Conservation (phyloP, 768 basidiomycete species). For the Hypholoma fasciculare region DNA sequence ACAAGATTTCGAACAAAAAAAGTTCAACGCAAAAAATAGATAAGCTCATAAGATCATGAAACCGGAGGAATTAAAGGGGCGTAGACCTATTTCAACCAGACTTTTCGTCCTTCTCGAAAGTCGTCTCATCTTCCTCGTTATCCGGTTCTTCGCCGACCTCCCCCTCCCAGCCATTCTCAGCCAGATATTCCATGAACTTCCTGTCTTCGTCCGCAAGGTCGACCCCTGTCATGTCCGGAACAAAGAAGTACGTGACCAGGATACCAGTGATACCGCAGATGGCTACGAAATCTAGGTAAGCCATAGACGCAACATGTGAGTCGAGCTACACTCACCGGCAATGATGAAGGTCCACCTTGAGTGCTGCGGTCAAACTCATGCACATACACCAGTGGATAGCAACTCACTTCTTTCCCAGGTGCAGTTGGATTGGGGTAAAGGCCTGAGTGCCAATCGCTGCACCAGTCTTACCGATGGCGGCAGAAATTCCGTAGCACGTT, state of each 20-base stretch:
- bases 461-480: conserved; percentile 69
- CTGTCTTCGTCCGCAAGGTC: conserved; percentile 69
- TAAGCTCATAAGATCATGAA: too few relatives aligned
- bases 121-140: background rate
- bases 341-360: conserved; percentile 69
- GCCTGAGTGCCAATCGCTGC: conserved; percentile 73
- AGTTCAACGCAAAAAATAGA: too few relatives aligned
- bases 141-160: conserved; percentile 52
- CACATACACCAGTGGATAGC: background rate
- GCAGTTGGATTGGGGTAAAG: conserved; percentile 66
- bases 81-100: background rate
- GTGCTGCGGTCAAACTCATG: background rate
- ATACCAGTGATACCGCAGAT: conserved; percentile 66
- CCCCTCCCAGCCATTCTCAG: conserved; percentile 66
- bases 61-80: too few relatives aligned
- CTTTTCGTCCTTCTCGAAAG: background rate
- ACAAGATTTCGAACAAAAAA: background rate
- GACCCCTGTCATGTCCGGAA: conserved; percentile 65
- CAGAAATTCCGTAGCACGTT: conserved; percentile 69
- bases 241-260: conserved; percentile 65
- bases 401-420: conserved; percentile 63
- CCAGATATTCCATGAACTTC: conserved; percentile 59
- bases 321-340: conserved; percentile 16
- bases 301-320: background rate
- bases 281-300: conserved; percentile 31